Percentiles rank a stretch among this genome's conserved stretches.
Conservation (phyloP, 2,329 filamentous ascomycete genomes). For the Beauveria sp. region DNA sequence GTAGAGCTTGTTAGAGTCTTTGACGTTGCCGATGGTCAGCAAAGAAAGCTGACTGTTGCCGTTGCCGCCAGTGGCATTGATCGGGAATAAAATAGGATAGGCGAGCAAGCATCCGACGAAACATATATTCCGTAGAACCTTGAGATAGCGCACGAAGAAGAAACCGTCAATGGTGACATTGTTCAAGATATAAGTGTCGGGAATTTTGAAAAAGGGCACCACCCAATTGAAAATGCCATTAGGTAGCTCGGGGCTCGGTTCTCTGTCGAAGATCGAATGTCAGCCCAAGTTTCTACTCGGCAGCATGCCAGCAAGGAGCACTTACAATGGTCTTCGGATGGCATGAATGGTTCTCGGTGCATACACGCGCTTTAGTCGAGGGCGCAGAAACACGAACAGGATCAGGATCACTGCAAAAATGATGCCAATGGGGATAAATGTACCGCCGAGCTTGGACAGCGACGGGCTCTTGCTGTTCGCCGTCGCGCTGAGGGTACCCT, state of each 20-base stretch:
- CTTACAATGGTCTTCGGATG: conserved; percentile 37
- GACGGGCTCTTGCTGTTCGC: conserved; percentile 28
- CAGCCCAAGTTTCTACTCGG: conserved; percentile 1
- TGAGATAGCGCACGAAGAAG: conserved; percentile 69
- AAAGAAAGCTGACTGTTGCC: conserved; percentile 61
- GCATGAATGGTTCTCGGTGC: conserved; percentile 43
- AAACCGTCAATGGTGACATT: conserved; percentile 91
- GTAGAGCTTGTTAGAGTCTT: conserved; percentile 56
- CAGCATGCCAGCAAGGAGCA: background rate
- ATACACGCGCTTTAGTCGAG: conserved; percentile 45
- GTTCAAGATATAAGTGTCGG: conserved; percentile 75
- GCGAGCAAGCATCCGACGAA: conserved; percentile 77
- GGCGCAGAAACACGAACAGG: conserved; percentile 42
- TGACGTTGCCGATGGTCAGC: conserved; percentile 71
- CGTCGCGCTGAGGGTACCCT: conserved; percentile 27
- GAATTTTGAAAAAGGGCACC: conserved; percentile 54
- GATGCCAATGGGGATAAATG: conserved; percentile 46
- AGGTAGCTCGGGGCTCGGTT: conserved; percentile 47
- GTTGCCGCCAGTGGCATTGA: conserved; percentile 77
- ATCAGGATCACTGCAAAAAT: conserved; percentile 42
- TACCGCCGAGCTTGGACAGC: conserved; percentile 33
- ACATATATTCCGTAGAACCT: conserved; percentile 70
- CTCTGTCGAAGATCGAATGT: conserved; percentile 24
- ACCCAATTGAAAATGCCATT: conserved; percentile 62
- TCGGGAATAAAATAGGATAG: conserved; percentile 78